Conservation (phyloP, 495 filamentous ascomycete genomes). For the Daldinia bambusicola region DNA sequence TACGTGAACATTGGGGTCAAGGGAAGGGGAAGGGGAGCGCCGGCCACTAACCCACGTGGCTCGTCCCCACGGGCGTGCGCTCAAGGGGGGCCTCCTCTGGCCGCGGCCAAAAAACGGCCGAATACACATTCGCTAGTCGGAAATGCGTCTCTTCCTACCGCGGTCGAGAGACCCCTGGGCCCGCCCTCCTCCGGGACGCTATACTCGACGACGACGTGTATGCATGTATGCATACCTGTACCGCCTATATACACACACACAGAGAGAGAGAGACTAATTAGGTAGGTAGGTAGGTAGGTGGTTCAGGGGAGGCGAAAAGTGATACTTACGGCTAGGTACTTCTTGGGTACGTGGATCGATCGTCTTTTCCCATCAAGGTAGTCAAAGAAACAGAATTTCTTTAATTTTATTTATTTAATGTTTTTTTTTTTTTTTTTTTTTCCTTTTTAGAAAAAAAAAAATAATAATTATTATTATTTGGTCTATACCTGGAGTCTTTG, state of each 20-base stretch:
- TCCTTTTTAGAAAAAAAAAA: too few species aligned
- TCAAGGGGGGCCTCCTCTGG: too few species aligned
- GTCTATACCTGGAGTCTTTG: not conserved
- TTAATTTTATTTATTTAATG: too few species aligned
- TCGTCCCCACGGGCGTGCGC: slow-evolving; percentile 2
- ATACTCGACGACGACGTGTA: slow-evolving; percentile 9
- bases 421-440: too few species aligned
- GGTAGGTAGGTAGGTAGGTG: not conserved
- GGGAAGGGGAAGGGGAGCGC: too few species aligned
- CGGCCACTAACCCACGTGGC: slow-evolving; percentile 6
- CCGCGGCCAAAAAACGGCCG: not conserved
- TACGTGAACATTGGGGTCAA: not conserved
- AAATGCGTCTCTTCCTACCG: not conserved
- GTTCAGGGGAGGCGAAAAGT: not conserved
- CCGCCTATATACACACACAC: not conserved
- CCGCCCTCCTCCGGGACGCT: not conserved
- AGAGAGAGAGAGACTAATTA: not conserved
- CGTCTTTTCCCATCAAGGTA: not conserved
- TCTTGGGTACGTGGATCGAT: not conserved
- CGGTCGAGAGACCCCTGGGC: not conserved
- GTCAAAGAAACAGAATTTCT: too few species aligned
- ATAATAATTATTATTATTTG: not conserved
- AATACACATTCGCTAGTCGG: too few species aligned
- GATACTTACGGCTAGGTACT: slow-evolving; percentile 12
- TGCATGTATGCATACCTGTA: not conserved